Conservation (phyloP, 2,329 filamentous ascomycete species). For the Arthrobotrys megalospora region DNA sequence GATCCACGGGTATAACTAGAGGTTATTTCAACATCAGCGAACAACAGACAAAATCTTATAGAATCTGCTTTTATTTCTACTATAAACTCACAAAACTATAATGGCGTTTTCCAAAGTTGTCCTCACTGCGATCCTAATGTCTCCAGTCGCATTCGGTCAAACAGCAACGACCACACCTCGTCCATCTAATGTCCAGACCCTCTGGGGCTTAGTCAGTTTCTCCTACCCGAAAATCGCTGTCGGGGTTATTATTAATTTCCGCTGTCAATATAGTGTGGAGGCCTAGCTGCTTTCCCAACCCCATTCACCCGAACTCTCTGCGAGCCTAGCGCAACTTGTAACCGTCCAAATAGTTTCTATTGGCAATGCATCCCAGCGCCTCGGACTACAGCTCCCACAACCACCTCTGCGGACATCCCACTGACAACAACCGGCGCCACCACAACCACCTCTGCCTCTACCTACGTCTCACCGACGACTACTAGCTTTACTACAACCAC, state of each 20-base stretch:
- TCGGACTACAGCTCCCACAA: not conserved
- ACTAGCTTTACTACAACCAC: not conserved
- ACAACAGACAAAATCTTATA: not conserved
- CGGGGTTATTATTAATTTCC: not conserved
- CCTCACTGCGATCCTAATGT: not conserved
- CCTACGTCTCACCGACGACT: not conserved
- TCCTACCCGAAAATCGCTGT: not conserved
- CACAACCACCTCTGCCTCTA: not conserved
- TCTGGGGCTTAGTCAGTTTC: slow-evolving; percentile 10
- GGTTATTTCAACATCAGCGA: not conserved
- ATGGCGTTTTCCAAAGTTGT: not conserved
- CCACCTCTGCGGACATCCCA: not conserved
- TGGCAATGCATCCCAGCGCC: slow-evolving; percentile 25
- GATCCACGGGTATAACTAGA: not conserved
- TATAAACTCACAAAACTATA: slow-evolving; percentile 1
- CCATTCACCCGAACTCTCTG: slow-evolving; percentile 28
- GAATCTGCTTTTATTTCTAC: not conserved
- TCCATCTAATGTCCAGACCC: slow-evolving; percentile 16
- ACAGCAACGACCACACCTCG: not conserved
- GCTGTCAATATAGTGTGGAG: slow-evolving; percentile 23
- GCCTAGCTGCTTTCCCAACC: slow-evolving; percentile 18
- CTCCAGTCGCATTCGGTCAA: not conserved
- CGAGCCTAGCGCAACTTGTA: slow-evolving; percentile 1
- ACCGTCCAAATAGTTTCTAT: slow-evolving; percentile 18
- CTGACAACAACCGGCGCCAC: not conserved